Percentiles rank a stretch among this genome's conserved stretches.
These are phyloP conservation scores for Trichosporon faecale DNA, from an alignment of 1,284 basidiomycete genomes.

Conservation along the genomic window DNA sequence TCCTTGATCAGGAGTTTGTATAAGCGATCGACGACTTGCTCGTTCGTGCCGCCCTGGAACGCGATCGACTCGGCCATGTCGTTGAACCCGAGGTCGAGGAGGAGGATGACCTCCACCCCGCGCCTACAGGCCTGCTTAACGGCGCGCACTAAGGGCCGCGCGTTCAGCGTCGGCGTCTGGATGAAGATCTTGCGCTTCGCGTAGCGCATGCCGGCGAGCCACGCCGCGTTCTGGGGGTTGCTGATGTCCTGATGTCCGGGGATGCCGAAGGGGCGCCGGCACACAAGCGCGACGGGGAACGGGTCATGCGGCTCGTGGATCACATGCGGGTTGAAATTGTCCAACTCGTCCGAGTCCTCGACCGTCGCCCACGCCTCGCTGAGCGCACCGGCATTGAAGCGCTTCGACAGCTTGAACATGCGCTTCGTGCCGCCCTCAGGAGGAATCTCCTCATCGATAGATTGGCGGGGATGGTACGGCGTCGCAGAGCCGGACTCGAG, in stretches of 20 bases:
- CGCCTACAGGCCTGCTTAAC: conserved; percentile 65
- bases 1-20: conserved; percentile 59
- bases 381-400: conserved; percentile 54
- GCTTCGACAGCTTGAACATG: conserved; percentile 49
- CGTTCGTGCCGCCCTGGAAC: conserved; percentile 76
- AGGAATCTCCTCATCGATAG: conserved; percentile 29
- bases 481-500: conserved; percentile 16
- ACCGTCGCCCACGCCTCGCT: conserved; percentile 55
- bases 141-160: conserved; percentile 64
- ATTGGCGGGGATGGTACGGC: conserved; percentile 19
- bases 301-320: conserved; percentile 62
- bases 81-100: conserved; percentile 67
- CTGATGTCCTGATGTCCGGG: conserved; percentile 56
- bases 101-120: conserved; percentile 65
- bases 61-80: conserved; percentile 64
- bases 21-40: conserved; percentile 66
- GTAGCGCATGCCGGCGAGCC: conserved; percentile 68
- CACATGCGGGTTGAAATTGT: conserved; percentile 58
- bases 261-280: conserved; percentile 64
- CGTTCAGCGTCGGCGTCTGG: conserved; percentile 73
- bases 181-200: conserved; percentile 70
- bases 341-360: conserved; percentile 54
- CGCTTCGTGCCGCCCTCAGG: conserved; percentile 43
- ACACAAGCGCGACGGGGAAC: conserved; percentile 71
- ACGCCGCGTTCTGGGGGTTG: conserved; percentile 70